Base-by-base conservation (phyloP, 257 asterid species). In the Ilex asprella region DNA sequence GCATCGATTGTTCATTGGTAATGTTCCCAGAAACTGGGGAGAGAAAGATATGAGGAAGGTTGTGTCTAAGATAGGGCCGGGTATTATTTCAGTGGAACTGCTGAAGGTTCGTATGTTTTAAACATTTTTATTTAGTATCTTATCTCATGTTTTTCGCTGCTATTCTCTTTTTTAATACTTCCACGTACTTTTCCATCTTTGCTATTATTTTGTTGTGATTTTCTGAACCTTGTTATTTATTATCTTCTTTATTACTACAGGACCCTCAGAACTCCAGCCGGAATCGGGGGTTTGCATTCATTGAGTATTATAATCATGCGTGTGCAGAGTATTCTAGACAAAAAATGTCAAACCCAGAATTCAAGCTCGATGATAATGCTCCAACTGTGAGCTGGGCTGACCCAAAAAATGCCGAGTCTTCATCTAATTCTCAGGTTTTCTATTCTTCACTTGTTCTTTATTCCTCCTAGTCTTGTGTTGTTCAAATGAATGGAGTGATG, bases 331-430 rank as follows among this genome's bases (percentile, higher is more conserved):
- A 89, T 77, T 86, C 99, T 5, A 86, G 97, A 63, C 82, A 84
- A 73, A 82, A 81, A 73, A 93, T 93, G 97, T 89, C 96, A 21
- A 68, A 58, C 64, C 79, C 97, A 29, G 68, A 86, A 12, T 93
- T 93, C 75, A 89, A 89, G 76, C 94, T 93, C 58, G 95, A 89
- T 67, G 95, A 84, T 57, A 86, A 82, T 71, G 86, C 91, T 60
- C 99, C 99, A 55, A 93, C 99, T 62, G 99, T 93, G 69, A 93
- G 99, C 73, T 93, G 99, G 99, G 99, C 99, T 57, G 97, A 89
- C 78, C 92, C 97, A 44, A 86, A 80, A 75, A 92, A 76, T 67
- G 83, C 85, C 55, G 99, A 92, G 69, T 75, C 96, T 61, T 76
- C 98, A 6, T 71, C 96, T 60, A 15, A 79, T 62, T 79, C 94